Percentiles rank a stretch among this genome's conserved stretches.
phyloP scores from a whole-genome alignment of 2,329 filamentous ascomycete genomes.

The Talaromyces sp. region DNA sequence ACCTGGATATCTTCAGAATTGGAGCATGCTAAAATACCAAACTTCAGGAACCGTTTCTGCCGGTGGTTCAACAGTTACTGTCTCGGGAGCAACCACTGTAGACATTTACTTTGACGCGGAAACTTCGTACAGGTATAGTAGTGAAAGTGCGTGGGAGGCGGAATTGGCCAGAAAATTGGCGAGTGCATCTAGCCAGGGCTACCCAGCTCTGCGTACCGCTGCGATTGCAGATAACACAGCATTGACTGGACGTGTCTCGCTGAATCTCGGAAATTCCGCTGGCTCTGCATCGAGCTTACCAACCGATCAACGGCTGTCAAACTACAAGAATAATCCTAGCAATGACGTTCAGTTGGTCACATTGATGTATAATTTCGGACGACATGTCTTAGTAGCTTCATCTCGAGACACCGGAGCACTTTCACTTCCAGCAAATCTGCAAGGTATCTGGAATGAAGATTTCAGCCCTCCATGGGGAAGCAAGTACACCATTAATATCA shows the following conservation, averaged over 20 bases:
- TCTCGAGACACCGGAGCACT: background rate
- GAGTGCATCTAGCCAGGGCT: background rate
- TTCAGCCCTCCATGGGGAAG: slow-evolving; percentile 49
- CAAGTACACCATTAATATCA: slow-evolving; percentile 59
- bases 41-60: background rate
- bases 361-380: background rate
- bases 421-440: slow-evolving; percentile 54
- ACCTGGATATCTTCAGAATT: no score
- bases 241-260: background rate
- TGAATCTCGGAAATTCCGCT: background rate
- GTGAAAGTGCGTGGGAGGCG: background rate
- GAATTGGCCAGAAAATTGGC: background rate
- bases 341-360: background rate
- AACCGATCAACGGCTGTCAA: background rate
- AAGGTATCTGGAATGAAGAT: slow-evolving; percentile 54
- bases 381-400: background rate
- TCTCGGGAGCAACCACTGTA: slow-evolving; percentile 2
- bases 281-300: background rate
- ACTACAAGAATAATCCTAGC: background rate
- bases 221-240: slow-evolving; percentile 3
- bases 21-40: background rate
- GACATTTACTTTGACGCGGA: background rate
- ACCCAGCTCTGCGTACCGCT: background rate
- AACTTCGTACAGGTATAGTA: background rate
- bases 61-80: background rate